Percentiles rank a stretch among this genome's conserved stretches.
Evolutionary conservation across 2,329 filamentous ascomycete species (phyloP).

Genomic region (Arthroderma uncinatum): DNA sequence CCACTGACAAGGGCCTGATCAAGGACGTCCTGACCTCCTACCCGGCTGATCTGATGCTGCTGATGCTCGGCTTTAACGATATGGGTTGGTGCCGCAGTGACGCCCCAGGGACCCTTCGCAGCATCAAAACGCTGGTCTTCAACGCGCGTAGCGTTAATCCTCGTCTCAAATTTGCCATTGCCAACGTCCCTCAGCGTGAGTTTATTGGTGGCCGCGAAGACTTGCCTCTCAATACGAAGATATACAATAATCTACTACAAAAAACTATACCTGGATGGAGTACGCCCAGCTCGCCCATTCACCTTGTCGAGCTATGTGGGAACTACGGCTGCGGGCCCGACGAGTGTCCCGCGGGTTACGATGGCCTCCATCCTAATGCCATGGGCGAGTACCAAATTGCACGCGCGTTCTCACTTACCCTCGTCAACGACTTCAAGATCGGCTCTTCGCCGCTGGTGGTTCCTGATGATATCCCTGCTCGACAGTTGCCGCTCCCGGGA

Average conservation of each 20-base stretch:
- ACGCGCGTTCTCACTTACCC: neutral
- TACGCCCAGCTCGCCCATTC: neutral
- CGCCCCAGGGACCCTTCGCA: neutral
- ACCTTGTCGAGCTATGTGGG: neutral
- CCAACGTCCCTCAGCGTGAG: neutral
- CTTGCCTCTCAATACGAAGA: neutral
- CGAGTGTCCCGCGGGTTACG: neutral
- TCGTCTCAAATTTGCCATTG: neutral
- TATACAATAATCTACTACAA: neutral
- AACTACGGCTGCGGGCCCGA: neutral
- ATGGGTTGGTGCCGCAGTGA: neutral
- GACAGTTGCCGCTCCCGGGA: neutral
- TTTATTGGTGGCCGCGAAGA: neutral
- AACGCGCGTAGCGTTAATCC: neutral
- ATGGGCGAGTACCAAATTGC: slow-evolving; percentile 1
- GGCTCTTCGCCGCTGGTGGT: neutral
- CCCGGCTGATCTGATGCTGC: neutral
- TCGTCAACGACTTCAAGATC: neutral
- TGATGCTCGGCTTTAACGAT: neutral
- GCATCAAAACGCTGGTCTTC: neutral
- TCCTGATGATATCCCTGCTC: neutral
- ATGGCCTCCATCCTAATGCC: slow-evolving; percentile 4
- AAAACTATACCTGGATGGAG: neutral
- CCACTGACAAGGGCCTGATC: neutral
- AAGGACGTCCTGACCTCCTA: neutral